Evolutionary conservation across 192 early-diverging fungal genomes (phyloP), one percentile per base, ranked within the genome.

Genomic region (Podila verticillata): DNA sequence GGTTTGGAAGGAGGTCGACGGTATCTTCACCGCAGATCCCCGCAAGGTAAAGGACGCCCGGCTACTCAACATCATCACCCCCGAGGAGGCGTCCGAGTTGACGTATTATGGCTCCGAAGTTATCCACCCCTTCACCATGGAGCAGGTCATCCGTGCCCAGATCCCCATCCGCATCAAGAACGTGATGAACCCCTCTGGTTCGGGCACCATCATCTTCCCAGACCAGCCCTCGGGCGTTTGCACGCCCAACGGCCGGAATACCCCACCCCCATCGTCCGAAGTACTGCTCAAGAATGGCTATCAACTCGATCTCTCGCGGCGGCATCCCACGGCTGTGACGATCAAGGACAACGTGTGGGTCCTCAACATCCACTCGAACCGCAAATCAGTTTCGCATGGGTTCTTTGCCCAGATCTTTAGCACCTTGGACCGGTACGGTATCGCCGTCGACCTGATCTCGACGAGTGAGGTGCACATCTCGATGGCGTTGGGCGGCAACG

Each of bases 111-210:
- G 93, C 22, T 91, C 90, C 0, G 92, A 95, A 65, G 97, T 98
- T 51, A 99, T 99, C 74, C 98, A 99, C 72, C 98, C 98, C 12
- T 98, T 98, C 87, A 99, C 98, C 5, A 99, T 99, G 98, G 96
- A 99, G 72, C 98, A 99, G 75, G 96, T 98, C 44, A 99, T 99
- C 74, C 93, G 96, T 44, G 94, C 95, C 20, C 85, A 89, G 49
- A 98, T 99, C 74, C 98, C 98, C 7, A 98, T 99, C 82, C 94
- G 98, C 73, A 99, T 99, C 84, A 99, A 98, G 74, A 99, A 99
- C 78, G 95, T 97, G 26, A 95, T 96, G 80, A 96, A 97, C 60
- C 97, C 98, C 8, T 85, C 75, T n/a, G 96, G 96, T 32, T 83
- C 87, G 13, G 98, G 98, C 36, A 99, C 98, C 48, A 88, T 98